Evolutionary conservation across 352 stramenopile species (phyloP).

Genomic region (Thraustotheca clavata): DNA sequence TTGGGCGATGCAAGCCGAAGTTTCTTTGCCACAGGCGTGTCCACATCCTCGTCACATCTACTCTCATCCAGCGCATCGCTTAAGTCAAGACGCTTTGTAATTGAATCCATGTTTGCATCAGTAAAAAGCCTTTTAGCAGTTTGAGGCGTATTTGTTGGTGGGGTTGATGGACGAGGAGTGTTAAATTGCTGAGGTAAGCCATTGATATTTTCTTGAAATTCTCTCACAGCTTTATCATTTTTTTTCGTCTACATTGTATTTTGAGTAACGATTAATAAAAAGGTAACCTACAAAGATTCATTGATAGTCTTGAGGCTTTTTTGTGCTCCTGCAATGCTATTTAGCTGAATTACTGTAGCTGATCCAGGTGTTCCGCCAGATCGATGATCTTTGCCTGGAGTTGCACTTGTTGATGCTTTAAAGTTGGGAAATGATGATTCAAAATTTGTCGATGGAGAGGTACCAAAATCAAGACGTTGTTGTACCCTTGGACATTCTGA

Average conservation of each 20-base stretch:
- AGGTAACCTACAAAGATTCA: slow-evolving; percentile 46
- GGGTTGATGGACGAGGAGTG: neutral
- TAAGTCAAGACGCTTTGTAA: neutral
- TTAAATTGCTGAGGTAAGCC: neutral
- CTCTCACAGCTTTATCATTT: slow-evolving; percentile 11
- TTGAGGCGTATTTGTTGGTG: neutral
- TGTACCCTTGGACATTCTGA: slow-evolving; percentile 23
- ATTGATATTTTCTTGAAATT: neutral
- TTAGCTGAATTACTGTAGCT: slow-evolving; percentile 74
- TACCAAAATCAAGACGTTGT: slow-evolving; percentile 25
- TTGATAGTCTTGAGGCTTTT: slow-evolving; percentile 71
- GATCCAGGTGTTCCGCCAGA: slow-evolving; percentile 47
- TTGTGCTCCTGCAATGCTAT: slow-evolving; percentile 37
- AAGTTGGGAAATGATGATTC: slow-evolving; percentile 67
- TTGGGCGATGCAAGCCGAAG: slow-evolving; percentile 1
- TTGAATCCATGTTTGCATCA: neutral
- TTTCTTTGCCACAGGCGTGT: neutral
- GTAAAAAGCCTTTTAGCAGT: neutral
- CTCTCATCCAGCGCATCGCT: neutral
- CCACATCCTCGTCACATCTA: neutral
- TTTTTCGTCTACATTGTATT: slow-evolving; percentile 2
- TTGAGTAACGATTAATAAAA: too few species aligned
- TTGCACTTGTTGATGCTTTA: slow-evolving; percentile 60
- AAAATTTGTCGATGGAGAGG: slow-evolving; percentile 29
- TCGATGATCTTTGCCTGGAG: slow-evolving; percentile 53